phyloP scores from a whole-genome alignment of 2,329 filamentous ascomycete species.

The Calonectria henricotiae region DNA sequence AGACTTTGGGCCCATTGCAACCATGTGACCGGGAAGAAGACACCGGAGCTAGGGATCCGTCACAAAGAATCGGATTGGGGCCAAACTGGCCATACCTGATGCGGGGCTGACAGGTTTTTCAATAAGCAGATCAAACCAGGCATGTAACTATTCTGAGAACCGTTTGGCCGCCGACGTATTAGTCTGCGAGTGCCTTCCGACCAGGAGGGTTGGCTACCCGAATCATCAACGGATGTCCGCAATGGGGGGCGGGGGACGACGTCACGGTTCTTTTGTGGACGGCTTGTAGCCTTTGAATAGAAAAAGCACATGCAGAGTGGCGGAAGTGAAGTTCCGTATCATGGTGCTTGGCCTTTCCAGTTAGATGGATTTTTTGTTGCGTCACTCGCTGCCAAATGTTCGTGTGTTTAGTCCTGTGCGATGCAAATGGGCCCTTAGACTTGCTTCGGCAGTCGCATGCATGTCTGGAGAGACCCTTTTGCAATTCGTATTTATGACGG shows the following conservation, averaged over 20 bases:
- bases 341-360: not conserved
- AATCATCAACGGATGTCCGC: not conserved
- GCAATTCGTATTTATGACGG: not conserved
- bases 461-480: not conserved
- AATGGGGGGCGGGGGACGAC: not conserved
- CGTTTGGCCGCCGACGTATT: not conserved
- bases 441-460: not conserved
- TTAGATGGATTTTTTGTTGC: not conserved
- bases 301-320: not conserved
- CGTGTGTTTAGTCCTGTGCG: not conserved
- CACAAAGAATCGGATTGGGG: conserved; percentile 5
- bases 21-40: conserved; percentile 13
- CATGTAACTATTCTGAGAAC: not conserved
- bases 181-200: not conserved
- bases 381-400: not conserved
- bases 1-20: not conserved
- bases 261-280: not conserved
- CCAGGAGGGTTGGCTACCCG: not conserved
- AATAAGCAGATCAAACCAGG: not conserved
- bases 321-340: not conserved
- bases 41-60: conserved; percentile 12
- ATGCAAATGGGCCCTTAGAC: not conserved
- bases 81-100: conserved; percentile 7
- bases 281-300: not conserved
- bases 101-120: conserved; percentile 21